phyloP scores from a whole-genome alignment of 1,284 basidiomycete species.

The Malassezia nana region DNA sequence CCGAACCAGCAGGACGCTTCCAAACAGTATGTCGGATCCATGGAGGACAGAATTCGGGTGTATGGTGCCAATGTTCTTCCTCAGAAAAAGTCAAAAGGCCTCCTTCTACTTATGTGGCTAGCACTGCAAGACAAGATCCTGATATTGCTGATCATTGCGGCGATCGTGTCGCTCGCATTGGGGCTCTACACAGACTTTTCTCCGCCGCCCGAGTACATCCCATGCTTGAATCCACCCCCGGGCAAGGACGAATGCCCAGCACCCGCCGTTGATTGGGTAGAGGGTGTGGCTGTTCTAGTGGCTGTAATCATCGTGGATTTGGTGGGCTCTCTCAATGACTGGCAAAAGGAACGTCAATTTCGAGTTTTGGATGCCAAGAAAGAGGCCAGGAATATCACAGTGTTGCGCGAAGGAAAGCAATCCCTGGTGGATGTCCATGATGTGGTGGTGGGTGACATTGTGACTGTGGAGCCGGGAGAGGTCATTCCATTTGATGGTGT shows the following conservation, averaged over 20 bases:
- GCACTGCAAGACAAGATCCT: constrained; percentile 92
- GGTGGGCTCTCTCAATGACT: constrained; percentile 81
- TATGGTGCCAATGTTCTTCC: constrained; percentile 81
- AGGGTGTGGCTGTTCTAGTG: constrained; percentile 90
- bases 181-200: constrained; percentile 90
- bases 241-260: constrained; percentile 24
- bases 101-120: constrained; percentile 80
- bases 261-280: constrained; percentile 74
- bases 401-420: constrained; percentile 76
- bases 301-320: constrained; percentile 57
- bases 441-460: constrained; percentile 85
- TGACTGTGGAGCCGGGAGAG: constrained; percentile 85
- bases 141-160: constrained; percentile 77
- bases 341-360: constrained; percentile 96
- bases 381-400: constrained; percentile 85
- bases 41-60: constrained; percentile 49
- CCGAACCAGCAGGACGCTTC: constrained; percentile 10
- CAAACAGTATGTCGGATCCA: constrained; percentile 18
- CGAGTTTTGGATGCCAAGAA: constrained; percentile 84
- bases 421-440: constrained; percentile 67
- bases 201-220: constrained; percentile 55
- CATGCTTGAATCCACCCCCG: constrained; percentile 49
- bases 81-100: constrained; percentile 63
- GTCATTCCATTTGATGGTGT: constrained; percentile 90
- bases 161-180: constrained; percentile 81